Base-by-base conservation (phyloP, 192 early-diverging fungal species). In the Spinellus fusiger region DNA sequence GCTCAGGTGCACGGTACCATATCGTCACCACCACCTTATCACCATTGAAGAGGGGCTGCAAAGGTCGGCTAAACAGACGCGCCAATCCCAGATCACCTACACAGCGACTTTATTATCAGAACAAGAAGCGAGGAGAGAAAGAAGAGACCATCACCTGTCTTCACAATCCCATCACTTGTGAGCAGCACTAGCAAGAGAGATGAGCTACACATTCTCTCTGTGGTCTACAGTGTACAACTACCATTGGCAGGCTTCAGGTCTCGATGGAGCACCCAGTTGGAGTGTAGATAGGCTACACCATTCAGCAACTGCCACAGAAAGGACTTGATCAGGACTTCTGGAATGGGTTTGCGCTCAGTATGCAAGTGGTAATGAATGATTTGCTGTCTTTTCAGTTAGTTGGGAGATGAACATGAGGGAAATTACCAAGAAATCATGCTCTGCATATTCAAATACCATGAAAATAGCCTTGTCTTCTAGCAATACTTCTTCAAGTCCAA, bases 401-500 rank as follows among this genome's bases (percentile, higher is more conserved):
- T 27, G 6, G 25, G 22, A 60, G 3, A 32, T 12, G 7, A 38
- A 4, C 1, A 1, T 29, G 12, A 29, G 15, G 4, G 13, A 18
- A 8, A 12, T 58, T 80, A 90, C 87, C 66, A 92, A 67, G 50
- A 93, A 80, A 72, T 98, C 95, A 70, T 96, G 90, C 66, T 98
- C 95, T 5, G 95, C 92, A 69, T 94, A 98, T 40, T 96, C 95
- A 83, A 98, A 92, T 33, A 98, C 88, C 93, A 98, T 96, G 56
- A 90, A 86, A 31, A 98, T 95, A 5, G 90, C 89, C 55, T 92
- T 88, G 69, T 98, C 95, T 55, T 96, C 92, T 50, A 96, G 68
- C 0, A 95, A 62, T 0, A 98, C 95, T 66, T 98, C 93, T 66
- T 90, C 83, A 20, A 96, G 70, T 49, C 82, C 80, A 16, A 96